phyloP scores from a whole-genome alignment of 202 grass and related monocot species.

The Setaria viridis region DNA sequence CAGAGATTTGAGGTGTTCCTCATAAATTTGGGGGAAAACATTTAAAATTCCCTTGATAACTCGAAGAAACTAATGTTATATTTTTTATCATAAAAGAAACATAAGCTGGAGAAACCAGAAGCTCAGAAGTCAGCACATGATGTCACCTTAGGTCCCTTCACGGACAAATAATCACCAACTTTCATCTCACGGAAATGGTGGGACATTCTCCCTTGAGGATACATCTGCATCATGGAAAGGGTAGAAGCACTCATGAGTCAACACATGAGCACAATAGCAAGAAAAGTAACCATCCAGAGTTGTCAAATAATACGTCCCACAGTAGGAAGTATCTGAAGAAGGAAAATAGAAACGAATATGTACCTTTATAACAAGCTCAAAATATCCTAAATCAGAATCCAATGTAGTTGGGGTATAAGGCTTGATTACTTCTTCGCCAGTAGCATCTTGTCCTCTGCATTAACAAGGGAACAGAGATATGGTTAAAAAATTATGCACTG shows the following conservation, averaged over 20 bases:
- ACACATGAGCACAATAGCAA: not conserved
- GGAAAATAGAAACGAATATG: conserved; percentile 12
- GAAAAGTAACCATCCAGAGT: conserved; percentile 2
- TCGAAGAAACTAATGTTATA: not conserved
- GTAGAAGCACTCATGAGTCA: not conserved
- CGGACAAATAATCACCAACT: conserved; percentile 89
- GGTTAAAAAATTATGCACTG: not conserved
- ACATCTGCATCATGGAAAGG: conserved; percentile 66
- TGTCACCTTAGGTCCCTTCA: conserved; percentile 94
- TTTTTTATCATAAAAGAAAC: not conserved
- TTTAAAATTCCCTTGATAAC: not conserved
- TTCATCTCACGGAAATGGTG: conserved; percentile 99
- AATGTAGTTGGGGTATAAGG: conserved; percentile 95
- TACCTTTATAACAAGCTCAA: conserved; percentile 97
- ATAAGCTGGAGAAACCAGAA: not conserved
- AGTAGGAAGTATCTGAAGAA: not conserved
- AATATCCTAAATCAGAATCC: conserved; percentile 91
- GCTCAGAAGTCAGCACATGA: conserved; percentile 14
- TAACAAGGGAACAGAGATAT: conserved; percentile 18
- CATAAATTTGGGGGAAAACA: not conserved
- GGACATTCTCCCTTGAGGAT: conserved; percentile 99
- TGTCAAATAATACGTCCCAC: not conserved
- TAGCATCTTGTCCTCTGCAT: conserved; percentile 81
- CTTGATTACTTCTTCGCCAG: conserved; percentile 91
- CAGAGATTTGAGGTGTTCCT: not conserved